Evolutionary conservation across 768 basidiomycete genomes (phyloP), one percentile per base, ranked within the genome.

Genomic region (Serendipita sp.): DNA sequence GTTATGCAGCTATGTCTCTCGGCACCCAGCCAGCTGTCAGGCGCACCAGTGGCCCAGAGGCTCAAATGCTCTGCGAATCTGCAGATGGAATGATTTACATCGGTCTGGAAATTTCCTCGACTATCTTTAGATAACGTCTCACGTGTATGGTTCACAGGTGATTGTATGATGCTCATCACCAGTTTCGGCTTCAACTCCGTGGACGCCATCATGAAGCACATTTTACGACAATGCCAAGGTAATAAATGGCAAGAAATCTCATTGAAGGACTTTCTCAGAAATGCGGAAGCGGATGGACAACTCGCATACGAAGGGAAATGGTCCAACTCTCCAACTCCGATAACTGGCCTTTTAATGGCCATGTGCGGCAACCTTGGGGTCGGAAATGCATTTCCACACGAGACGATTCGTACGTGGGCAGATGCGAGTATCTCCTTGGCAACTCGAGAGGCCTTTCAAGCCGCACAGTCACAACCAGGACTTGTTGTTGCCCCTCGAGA

Each of bases 31-130:
- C 53, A 34, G 53, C 53, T n/a, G 33, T 58, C 1, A 28, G 20
- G 30, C 53, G 53, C 4, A 34, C 30, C 4, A 58, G 53, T 26
- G 30, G 17, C 28, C 26, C 17, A n/a, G 53, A 58, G 33, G 33
- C 33, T n/a, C 53, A 33, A 20, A 58, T 58, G 53, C 26, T 34
- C 9, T 58, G 53, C 28, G 53, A 34, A 58, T 26, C 53, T 30
- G 53, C 53, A 34, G 53, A 58, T 30, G 53, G 53, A 4, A 58
- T 58, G 53, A 58, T 58, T 31, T 58, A 58, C 28, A 58, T 58
- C 31, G 53, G 45, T 48, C n/a, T 5, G 38, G 5, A 5, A 7
- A 5, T 38, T 14, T 14, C 5, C 14, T 38, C 0, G 38, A 14
- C 14, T n/a, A n/a, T 7, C 45, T n/a, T 28, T 20, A 9, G n/a